Evolutionary conservation across 495 filamentous ascomycete genomes (phyloP), one percentile per base, ranked within the genome.

Genomic region (Pseudomonodictys pantanalensis): DNA sequence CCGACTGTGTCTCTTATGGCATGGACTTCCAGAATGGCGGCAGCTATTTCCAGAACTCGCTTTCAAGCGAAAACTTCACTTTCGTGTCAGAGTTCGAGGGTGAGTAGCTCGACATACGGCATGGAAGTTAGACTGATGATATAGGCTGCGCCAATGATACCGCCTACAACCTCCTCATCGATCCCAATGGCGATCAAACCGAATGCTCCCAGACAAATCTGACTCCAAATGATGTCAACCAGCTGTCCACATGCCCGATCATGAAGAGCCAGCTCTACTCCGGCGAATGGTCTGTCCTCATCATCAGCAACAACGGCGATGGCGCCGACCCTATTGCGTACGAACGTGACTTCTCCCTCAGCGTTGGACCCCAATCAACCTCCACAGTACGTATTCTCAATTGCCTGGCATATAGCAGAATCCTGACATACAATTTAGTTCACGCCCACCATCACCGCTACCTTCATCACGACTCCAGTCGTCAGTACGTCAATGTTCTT

Each of bases 281-380:
- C 17, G 72, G 72, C 3, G 28, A 56, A n/a, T 74, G 72, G 72
- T 67, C 69, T 22, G 41, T 74, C 18, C 22, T 74, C 20, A 64
- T 74, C 39, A 46, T 74, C 44, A 72, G 69, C 54, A 73, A 74
- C 66, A 73, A 73, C 51, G 71, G 69, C 18, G 53, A 64, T 30
- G 56, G 43, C 22, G 38, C 12, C 4, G 62, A 61, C 2, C 67
- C 71, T 18, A 68, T 73, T 35, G 71, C 65, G 18, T 71, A 71
- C 35, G 51, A 74, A 62, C 60, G 72, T 38, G 69, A 73, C 44
- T 74, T 74, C 60, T 52, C 28, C n/a, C 62, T 74, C 10, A 47
- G 39, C n/a, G 72, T 72, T 20, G 71, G 68, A 22, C 64, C 69
- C 1, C 71, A 70, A 51, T 45, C 52, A 2, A 74, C 72, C 3